phyloP scores from a whole-genome alignment of 2,329 filamentous ascomycete species.

The Pseudogymnoascus sp. region DNA sequence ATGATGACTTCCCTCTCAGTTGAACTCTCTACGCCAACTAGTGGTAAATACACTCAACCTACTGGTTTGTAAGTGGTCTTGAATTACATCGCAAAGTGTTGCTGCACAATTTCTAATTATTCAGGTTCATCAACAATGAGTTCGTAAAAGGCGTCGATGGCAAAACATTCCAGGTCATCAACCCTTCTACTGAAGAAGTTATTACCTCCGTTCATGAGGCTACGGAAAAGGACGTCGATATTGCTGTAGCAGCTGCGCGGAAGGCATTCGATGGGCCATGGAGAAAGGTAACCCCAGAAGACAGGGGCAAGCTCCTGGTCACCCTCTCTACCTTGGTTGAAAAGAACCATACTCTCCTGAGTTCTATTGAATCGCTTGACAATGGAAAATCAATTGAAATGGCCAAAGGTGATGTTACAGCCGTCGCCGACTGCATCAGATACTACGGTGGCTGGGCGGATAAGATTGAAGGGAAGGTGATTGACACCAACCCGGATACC shows the following conservation, averaged over 20 bases:
- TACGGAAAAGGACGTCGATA: constrained; percentile 74
- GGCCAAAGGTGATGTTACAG: constrained; percentile 65
- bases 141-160: constrained; percentile 77
- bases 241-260: constrained; percentile 77
- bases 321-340: constrained; percentile 76
- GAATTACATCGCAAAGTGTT: not conserved
- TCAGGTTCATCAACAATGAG: constrained; percentile 75
- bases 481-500: constrained; percentile 54
- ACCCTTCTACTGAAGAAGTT: constrained; percentile 75
- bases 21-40: constrained; percentile 25
- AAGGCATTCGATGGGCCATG: constrained; percentile 73
- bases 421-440: constrained; percentile 61
- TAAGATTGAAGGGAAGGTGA: constrained; percentile 61
- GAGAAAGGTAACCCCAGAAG: constrained; percentile 57
- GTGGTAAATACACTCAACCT: constrained; percentile 29
- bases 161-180: constrained; percentile 87
- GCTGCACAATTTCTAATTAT: not conserved
- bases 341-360: constrained; percentile 66
- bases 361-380: constrained; percentile 77
- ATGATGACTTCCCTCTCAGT: constrained; percentile 21
- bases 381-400: constrained; percentile 75
- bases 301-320: constrained; percentile 59
- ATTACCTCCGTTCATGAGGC: constrained; percentile 78
- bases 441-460: constrained; percentile 74
- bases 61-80: constrained; percentile 34